A percentile compares a stretch with the other conserved stretches of the same genome.
Conservation (phyloP, 2,329 filamentous ascomycete genomes). For the Ophiostoma populinum region DNA sequence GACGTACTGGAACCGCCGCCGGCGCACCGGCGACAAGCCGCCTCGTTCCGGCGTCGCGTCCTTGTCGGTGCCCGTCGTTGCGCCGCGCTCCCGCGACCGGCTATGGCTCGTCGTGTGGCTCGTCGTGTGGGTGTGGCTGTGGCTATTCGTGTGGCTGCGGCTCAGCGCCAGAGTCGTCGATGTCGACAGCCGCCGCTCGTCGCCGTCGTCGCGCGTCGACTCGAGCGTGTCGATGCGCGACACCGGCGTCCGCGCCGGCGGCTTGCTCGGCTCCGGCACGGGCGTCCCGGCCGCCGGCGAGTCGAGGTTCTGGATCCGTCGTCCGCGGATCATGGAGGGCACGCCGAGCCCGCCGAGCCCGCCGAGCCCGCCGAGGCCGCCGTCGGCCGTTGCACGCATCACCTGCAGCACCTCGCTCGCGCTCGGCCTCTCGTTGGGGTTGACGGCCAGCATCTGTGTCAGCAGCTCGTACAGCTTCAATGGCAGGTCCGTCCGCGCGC, state of each 20-base stretch:
- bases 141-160: constrained; percentile 27
- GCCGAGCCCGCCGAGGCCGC: constrained; percentile 11
- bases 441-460: constrained; percentile 60
- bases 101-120: too few species aligned
- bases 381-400: constrained; percentile 47
- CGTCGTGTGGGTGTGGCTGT: too few species aligned
- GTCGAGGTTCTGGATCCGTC: constrained; percentile 37
- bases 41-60: background rate
- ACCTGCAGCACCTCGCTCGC: constrained; percentile 70
- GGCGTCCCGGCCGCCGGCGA: constrained; percentile 35
- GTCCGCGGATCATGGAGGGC: constrained; percentile 19
- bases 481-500: constrained; percentile 65
- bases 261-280: constrained; percentile 21
- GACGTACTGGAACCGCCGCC: background rate
- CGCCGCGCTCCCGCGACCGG: constrained; percentile 16
- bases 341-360: too few species aligned
- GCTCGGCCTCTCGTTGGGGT: constrained; percentile 60
- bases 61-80: background rate
- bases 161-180: constrained; percentile 22
- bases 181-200: constrained; percentile 11
- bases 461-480: constrained; percentile 72
- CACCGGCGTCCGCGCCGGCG: background rate
- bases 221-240: constrained; percentile 13
- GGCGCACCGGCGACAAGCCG: constrained; percentile 4
- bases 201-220: constrained; percentile 10